Evolutionary conservation across 2,329 filamentous ascomycete genomes (phyloP).

Genomic region (Beauveria medogensis): DNA sequence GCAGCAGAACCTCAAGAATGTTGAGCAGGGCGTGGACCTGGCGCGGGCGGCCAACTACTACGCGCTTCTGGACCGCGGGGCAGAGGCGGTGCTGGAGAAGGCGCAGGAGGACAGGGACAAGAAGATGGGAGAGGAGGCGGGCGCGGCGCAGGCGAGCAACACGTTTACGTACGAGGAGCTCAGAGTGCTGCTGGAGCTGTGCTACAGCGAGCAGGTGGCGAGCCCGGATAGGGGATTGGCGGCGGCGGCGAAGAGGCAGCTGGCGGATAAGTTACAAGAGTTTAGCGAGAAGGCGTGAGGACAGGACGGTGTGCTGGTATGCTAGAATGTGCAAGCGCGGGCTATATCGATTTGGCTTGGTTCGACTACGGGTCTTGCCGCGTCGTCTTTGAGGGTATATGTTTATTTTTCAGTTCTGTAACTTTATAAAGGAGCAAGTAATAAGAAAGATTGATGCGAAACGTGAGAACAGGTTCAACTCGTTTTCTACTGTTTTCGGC

Average conservation of each 20-base stretch:
- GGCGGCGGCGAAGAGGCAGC: conserved; percentile 56
- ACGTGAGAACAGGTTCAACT: too few relatives aligned
- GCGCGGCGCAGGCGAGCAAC: conserved; percentile 22
- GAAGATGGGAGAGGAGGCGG: conserved; percentile 24
- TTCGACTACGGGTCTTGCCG: too few relatives aligned
- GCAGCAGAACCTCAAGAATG: conserved; percentile 93
- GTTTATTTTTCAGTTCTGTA: not conserved
- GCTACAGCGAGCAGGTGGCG: conserved; percentile 57
- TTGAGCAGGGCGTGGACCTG: conserved; percentile 64
- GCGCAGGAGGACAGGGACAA: conserved; percentile 42
- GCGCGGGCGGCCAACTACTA: conserved; percentile 59
- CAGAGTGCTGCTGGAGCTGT: conserved; percentile 57
- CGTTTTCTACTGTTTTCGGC: not conserved
- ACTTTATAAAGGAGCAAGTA: too few relatives aligned
- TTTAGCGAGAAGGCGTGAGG: conserved; percentile 67
- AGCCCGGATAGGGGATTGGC: conserved; percentile 61
- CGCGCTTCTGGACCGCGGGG: conserved; percentile 56
- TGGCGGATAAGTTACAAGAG: conserved; percentile 62
- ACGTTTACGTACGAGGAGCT: conserved; percentile 58
- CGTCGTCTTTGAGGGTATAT: too few relatives aligned
- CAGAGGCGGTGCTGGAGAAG: conserved; percentile 55
- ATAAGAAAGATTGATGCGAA: too few relatives aligned
- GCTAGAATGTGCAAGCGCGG: not conserved
- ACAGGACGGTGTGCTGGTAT: conserved; percentile 20
- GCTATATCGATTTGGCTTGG: too few relatives aligned